Percentiles rank a stretch among this genome's conserved stretches.
Conservation (phyloP, 148 eudicot species). For the Arctostaphylos glauca region DNA sequence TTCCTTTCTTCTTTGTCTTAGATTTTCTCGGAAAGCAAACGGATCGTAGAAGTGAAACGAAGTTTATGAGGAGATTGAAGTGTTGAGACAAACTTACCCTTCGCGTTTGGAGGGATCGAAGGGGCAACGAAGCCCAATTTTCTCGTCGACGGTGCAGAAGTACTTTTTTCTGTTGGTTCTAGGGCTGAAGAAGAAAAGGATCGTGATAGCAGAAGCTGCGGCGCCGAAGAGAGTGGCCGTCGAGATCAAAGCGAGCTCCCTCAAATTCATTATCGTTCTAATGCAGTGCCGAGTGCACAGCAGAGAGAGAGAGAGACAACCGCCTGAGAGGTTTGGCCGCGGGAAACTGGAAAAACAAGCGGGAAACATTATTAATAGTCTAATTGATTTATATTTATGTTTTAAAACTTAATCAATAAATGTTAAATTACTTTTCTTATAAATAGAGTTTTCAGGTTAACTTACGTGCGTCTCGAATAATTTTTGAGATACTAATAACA, state of each 20-base stretch:
- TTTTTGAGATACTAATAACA: too few species aligned
- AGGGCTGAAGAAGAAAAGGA: conserved; percentile 43
- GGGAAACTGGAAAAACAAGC: background rate
- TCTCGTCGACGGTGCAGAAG: conserved; percentile 18
- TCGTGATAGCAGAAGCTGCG: conserved; percentile 42
- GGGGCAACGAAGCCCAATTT: conserved; percentile 33
- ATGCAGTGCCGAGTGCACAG: background rate
- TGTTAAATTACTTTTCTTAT: too few species aligned
- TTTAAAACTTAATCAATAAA: too few species aligned
- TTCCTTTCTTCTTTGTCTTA: background rate
- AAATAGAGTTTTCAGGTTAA: too few species aligned
- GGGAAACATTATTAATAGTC: too few species aligned
- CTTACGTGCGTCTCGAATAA: too few species aligned
- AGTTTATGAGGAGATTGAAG: background rate
- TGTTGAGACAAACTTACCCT: conserved; percentile 33
- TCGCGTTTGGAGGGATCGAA: conserved; percentile 69
- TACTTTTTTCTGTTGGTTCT: conserved; percentile 10
- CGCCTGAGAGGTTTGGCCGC: background rate
- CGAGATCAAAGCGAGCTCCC: conserved; percentile 50
- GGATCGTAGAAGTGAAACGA: background rate
- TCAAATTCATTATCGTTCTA: conserved; percentile 36
- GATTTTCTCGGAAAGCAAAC: background rate
- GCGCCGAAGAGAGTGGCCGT: conserved; percentile 61
- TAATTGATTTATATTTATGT: too few species aligned
- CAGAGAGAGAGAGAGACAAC: background rate